Base-by-base conservation (phyloP, 1,284 basidiomycete species). In the Cryptococcus sp. region DNA sequence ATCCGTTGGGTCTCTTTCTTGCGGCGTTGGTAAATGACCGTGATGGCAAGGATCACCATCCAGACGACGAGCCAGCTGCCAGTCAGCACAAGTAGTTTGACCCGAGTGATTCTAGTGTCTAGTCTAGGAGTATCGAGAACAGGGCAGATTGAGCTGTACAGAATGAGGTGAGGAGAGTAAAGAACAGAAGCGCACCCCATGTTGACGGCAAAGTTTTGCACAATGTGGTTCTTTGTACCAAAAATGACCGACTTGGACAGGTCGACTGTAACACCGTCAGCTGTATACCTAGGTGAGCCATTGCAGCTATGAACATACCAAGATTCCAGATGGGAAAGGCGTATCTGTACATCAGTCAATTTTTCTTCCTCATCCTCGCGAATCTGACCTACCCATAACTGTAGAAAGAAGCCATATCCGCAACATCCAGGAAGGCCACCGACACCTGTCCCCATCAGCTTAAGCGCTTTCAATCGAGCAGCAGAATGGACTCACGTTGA, bases 191-290 rank as follows among this genome's bases (percentile, higher is more conserved):
- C 59, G 50, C 48, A 65, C 54, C 57, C 62, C 3, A 69, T 49
- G 48, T 63, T 66, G 37, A 70, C 68, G 5, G 59, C 52, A 44
- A 68, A 70, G 40, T 70, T 63, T 46, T 70, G 66, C 3, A 52
- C 54, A 4, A 68, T 49, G 50, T 70, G 68, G 46, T 68, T 62
- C 54, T 70, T 69, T 2, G 65, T 68, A 1, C 47, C 63, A 47
- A 68, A 66, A 43, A 65, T 64, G 46, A 65, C 59, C 25, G 48
- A 52, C 47, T 68, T 70, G 6, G 62, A 57, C 12, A 59, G 56
- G 38, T 67, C 65, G 25, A 68, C 59, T 59, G 48, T 36, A 34
- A 48, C 36, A 3, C n/a, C 11, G 19, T 18, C 7, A 25, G 44
- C 16, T 14, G 9, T n/a, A n/a, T n/a, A n/a, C n/a, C n/a, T n/a